Conservation (phyloP, 2,329 filamentous ascomycete genomes). For the Fusarium udum region DNA sequence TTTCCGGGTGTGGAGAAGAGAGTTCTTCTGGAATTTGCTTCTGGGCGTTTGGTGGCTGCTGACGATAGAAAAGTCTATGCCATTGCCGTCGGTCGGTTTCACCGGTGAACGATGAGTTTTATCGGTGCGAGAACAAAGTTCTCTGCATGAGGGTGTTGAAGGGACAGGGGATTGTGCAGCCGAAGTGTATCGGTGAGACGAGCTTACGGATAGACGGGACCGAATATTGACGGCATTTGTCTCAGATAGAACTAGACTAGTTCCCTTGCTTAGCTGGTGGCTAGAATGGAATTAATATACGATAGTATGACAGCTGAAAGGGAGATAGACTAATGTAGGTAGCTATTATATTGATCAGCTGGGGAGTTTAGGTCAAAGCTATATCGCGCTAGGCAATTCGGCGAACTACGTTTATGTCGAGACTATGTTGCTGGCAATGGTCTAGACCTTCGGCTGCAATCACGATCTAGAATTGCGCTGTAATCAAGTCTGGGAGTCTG, state of each 20-base stretch:
- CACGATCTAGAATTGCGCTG: background rate
- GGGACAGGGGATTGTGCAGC: background rate
- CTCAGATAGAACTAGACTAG: background rate
- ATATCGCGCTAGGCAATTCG: background rate
- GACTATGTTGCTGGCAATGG: background rate
- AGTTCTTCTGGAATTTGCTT: background rate
- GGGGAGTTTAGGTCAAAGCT: background rate
- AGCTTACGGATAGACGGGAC: background rate
- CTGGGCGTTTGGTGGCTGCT: background rate
- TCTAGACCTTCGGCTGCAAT: background rate
- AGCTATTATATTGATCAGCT: background rate
- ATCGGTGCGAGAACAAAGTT: background rate
- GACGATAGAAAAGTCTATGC: background rate
- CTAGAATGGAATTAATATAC: background rate
- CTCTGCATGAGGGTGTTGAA: background rate
- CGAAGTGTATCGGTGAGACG: background rate
- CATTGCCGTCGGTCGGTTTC: background rate
- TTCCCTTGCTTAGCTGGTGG: background rate
- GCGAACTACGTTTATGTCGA: background rate
- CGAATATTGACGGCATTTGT: background rate
- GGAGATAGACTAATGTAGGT: background rate
- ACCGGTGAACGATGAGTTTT: background rate
- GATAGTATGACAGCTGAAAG: background rate
- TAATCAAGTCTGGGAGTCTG: no score
- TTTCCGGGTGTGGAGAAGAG: background rate